Evolutionary conservation across 228 moss, liverwort and hornwort genomes (phyloP).

Genomic region (Sphagnum fallax): DNA sequence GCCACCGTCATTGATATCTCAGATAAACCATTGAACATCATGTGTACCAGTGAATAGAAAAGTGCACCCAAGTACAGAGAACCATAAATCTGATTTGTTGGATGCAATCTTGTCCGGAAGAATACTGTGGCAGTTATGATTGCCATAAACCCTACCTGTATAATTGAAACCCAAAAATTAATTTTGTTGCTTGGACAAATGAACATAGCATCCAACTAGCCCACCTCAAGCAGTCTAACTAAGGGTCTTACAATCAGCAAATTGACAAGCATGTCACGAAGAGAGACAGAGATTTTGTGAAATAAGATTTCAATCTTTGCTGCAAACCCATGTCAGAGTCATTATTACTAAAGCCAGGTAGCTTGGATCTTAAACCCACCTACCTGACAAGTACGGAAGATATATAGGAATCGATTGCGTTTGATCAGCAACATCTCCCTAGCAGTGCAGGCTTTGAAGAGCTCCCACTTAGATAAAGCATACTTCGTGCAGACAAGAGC

Average conservation of each 20-base stretch:
- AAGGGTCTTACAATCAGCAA: too few relatives aligned
- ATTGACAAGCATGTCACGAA: too few relatives aligned
- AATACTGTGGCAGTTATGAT: slow-evolving; percentile 52
- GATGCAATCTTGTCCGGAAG: slow-evolving; percentile 38
- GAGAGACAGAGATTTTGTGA: too few relatives aligned
- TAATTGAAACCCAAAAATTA: too few relatives aligned
- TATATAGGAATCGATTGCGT: slow-evolving; percentile 9
- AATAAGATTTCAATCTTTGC: too few relatives aligned
- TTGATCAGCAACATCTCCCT: slow-evolving; percentile 18
- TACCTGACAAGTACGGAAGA: slow-evolving; percentile 15
- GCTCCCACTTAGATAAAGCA: slow-evolving; percentile 8
- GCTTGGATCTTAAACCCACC: too few relatives aligned
- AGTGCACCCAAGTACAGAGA: slow-evolving; percentile 10
- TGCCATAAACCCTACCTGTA: slow-evolving; percentile 61
- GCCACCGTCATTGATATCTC: slow-evolving; percentile 10
- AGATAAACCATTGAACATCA: slow-evolving; percentile 13
- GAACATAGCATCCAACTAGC: too few relatives aligned
- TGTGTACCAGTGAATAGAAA: slow-evolving; percentile 10
- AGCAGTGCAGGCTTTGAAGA: slow-evolving; percentile 13
- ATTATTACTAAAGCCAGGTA: too few relatives aligned
- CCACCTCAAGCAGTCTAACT: too few relatives aligned
- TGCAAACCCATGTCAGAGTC: too few relatives aligned
- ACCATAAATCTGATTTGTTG: slow-evolving; percentile 20
- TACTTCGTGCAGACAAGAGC: slow-evolving; percentile 6
- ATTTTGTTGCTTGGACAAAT: too few relatives aligned